Evolutionary conservation across 164 flowering plant genomes (phyloP).

Genomic region (Piper betle): DNA sequence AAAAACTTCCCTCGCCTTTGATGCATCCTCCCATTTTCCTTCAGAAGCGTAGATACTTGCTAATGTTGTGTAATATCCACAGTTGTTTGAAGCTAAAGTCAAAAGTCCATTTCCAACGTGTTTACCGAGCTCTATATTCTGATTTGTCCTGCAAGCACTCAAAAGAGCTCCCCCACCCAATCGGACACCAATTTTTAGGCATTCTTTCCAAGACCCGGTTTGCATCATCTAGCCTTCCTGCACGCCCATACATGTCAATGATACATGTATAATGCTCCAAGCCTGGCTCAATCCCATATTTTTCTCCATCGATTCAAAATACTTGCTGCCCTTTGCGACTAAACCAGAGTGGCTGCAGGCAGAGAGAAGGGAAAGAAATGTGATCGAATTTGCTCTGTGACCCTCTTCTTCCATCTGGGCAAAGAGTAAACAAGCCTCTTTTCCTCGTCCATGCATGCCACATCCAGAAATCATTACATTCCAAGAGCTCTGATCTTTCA

Average conservation of each 20-base stretch:
- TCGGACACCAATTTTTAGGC: conserved; percentile 11
- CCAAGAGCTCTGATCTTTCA: conserved; percentile 29
- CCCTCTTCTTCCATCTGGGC: conserved; percentile 17
- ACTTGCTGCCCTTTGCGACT: conserved; percentile 17
- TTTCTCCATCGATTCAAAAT: conserved; percentile 19
- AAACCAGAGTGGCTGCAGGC: conserved; percentile 32
- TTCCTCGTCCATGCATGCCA: conserved; percentile 29
- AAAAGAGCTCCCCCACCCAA: conserved; percentile 1
- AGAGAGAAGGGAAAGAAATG: conserved; percentile 25
- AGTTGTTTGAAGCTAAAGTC: neutral
- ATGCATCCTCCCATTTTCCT: conserved; percentile 2
- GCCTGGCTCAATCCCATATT: conserved; percentile 16
- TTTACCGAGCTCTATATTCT: conserved; percentile 1
- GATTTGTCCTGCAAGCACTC: neutral
- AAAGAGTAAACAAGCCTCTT: conserved; percentile 15
- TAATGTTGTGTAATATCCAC: neutral
- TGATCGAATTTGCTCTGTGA: conserved; percentile 18
- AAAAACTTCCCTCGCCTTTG: neutral
- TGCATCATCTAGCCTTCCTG: conserved; percentile 33
- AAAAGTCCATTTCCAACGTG: neutral
- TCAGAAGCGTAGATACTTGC: neutral
- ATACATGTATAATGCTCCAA: conserved; percentile 30
- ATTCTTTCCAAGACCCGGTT: conserved; percentile 11
- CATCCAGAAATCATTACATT: conserved; percentile 28
- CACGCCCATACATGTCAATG: conserved; percentile 28